Evolutionary conservation across 352 stramenopile species (phyloP), one percentile per base, ranked within the genome.

Genomic region (Phytophthora brassicae): DNA sequence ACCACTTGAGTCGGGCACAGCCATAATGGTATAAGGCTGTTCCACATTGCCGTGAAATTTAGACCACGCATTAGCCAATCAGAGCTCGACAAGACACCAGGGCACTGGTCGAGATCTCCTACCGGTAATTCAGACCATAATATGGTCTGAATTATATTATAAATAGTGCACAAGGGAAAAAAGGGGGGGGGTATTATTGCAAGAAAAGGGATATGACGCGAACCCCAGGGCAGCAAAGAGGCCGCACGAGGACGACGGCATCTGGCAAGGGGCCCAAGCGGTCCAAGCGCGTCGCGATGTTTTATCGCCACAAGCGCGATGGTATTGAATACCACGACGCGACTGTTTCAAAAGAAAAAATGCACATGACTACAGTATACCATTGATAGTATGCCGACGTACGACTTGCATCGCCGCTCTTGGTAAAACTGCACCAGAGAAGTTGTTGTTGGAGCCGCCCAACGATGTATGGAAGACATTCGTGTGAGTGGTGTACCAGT

Each of bases 61-160:
- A 50, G 12, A 61, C 59, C 43, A 14, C 12, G 0, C 26, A 35
- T 26, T 16, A 66, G 29, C 20, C 45, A 61, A 66, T 61, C 22
- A 45, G 4, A 66, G n/a, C 2, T 16, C 47, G 14, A 33, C 2
- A 16, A 56, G 19, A 3, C 29, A 23, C 14, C 38, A 52, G 28
- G 28, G 14, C 38, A 41, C 17, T 28, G 48, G 0, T 42, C 14
- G 39, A 64, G 24, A 56, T 47, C 14, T 57, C 28, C 17, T n/a
- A n/a, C n/a, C n/a, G n/a, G n/a, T 53, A 57, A 58, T 52, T 53
- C 47, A 64, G 20, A 55, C 26, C n/a, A 14, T 48, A 59, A n/a
- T n/a, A n/a, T n/a, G n/a, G n/a, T n/a, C n/a, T n/a, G n/a, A n/a
- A n/a, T n/a, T 33, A 58, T n/a, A n/a, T n/a, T n/a, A n/a, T n/a